Evolutionary conservation across 2,329 filamentous ascomycete species (phyloP).

Genomic region (Neodidymelliopsis sp.): DNA sequence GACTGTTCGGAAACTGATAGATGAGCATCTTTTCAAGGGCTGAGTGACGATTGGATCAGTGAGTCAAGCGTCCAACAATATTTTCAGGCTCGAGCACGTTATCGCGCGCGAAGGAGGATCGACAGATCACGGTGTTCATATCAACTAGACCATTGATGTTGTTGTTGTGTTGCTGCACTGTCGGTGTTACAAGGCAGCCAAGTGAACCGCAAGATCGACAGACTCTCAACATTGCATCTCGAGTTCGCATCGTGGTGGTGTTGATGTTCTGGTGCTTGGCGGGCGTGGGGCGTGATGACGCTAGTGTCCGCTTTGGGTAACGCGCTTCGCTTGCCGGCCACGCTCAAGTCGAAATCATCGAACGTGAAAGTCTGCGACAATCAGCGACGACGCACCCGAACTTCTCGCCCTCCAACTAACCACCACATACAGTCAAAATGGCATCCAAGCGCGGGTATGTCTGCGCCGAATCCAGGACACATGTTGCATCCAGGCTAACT

Average conservation of each 20-base stretch:
- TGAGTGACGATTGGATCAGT: conserved; percentile 11
- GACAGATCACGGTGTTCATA: too few relatives aligned
- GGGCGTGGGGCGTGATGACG: not conserved
- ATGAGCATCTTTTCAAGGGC: not conserved
- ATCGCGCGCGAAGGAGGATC: conserved; percentile 1
- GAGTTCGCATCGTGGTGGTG: too few relatives aligned
- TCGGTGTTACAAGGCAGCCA: too few relatives aligned
- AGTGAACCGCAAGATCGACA: too few relatives aligned
- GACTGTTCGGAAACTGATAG: not conserved
- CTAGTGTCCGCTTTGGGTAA: conserved; percentile 6
- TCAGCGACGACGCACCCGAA: conserved; percentile 42
- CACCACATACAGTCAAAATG: conserved; percentile 46
- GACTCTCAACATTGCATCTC: too few relatives aligned
- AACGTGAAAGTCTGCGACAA: conserved; percentile 27
- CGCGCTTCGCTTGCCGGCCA: conserved; percentile 10
- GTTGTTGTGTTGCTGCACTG: too few relatives aligned
- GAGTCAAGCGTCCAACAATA: conserved; percentile 16
- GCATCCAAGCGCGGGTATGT: conserved; percentile 52
- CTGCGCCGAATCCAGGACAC: conserved; percentile 1
- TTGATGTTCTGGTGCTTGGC: conserved; percentile 4
- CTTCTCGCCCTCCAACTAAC: conserved; percentile 23
- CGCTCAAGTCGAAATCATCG: not conserved
- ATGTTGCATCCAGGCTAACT: conserved; percentile 32
- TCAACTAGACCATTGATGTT: too few relatives aligned
- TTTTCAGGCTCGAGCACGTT: conserved; percentile 20